phyloP scores from a whole-genome alignment of 2,329 filamentous ascomycete species.

The Ascochyta koolunga region DNA sequence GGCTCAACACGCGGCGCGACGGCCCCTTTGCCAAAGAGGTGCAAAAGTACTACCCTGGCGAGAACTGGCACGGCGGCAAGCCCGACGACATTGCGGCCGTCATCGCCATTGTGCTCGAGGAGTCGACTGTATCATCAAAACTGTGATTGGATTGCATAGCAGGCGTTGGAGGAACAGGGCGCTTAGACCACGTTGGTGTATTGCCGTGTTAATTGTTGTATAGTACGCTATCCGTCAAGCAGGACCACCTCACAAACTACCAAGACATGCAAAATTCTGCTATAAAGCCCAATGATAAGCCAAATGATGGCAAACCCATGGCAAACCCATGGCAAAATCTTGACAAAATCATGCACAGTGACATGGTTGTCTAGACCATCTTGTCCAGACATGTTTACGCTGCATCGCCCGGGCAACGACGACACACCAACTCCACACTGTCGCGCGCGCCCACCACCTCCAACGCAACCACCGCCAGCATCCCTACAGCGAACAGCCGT shows the following conservation, averaged over 20 bases:
- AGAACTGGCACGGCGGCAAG: conserved; percentile 90
- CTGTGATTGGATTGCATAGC: conserved; percentile 15
- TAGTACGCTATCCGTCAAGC: not conserved
- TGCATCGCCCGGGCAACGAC: conserved; percentile 11
- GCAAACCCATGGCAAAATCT: too few relatives aligned
- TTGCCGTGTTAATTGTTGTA: not conserved
- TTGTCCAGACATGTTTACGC: conserved; percentile 10
- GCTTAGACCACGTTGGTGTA: not conserved
- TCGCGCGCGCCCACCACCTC: conserved; percentile 8
- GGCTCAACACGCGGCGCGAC: conserved; percentile 79
- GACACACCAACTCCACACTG: conserved; percentile 12
- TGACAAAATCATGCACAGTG: too few relatives aligned
- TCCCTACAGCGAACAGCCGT: conserved; percentile 45
- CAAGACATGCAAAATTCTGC: too few relatives aligned
- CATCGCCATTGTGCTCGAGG: conserved; percentile 59
- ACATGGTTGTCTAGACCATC: conserved; percentile 8
- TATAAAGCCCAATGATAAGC: too few relatives aligned
- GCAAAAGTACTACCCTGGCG: conserved; percentile 82
- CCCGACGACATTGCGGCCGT: conserved; percentile 94
- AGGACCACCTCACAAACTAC: too few relatives aligned
- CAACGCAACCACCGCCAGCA: conserved; percentile 34
- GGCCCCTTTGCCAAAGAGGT: conserved; percentile 96
- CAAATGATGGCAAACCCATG: too few relatives aligned
- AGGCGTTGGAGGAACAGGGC: conserved; percentile 8
- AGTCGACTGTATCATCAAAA: conserved; percentile 14